These are phyloP conservation scores for Candida smagusa DNA, from an alignment of 1,139 yeast genomes.

Conservation along the genomic window DNA sequence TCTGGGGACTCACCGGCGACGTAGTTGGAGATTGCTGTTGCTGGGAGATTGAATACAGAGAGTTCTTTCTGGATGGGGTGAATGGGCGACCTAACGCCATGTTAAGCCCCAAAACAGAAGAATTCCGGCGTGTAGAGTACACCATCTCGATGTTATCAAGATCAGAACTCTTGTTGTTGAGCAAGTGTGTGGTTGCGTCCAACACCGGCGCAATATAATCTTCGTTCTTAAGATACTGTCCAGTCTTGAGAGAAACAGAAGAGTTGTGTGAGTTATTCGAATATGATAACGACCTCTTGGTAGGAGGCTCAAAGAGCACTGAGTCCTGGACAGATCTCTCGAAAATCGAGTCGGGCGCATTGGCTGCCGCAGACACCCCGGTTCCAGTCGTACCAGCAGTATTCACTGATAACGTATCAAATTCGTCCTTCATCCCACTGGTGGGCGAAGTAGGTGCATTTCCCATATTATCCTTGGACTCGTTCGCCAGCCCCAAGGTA, in stretches of 20 bases:
- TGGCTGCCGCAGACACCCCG: constrained; percentile 6
- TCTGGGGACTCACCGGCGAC: constrained; percentile 37
- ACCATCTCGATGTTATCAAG: constrained; percentile 70
- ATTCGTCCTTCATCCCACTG: constrained; percentile 1
- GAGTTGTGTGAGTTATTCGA: constrained; percentile 31
- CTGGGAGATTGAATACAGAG: constrained; percentile 31
- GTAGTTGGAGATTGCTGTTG: constrained; percentile 9
- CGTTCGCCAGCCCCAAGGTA: constrained; percentile 9
- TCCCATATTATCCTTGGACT: constrained; percentile 5
- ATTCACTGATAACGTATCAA: constrained; percentile 5
- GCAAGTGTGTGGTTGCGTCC: constrained; percentile 70
- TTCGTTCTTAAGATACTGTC: constrained; percentile 36
- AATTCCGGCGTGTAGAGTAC: constrained; percentile 58
- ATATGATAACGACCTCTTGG: constrained; percentile 22
- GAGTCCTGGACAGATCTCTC: constrained; percentile 62
- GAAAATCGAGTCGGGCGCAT: constrained; percentile 45
- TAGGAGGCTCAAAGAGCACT: constrained; percentile 9
- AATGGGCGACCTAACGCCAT: constrained; percentile 55
- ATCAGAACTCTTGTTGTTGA: constrained; percentile 54
- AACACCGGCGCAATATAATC: constrained; percentile 81
- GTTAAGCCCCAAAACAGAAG: constrained; percentile 56
- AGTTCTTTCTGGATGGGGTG: constrained; percentile 41
- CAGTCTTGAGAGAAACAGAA: constrained; percentile 21
- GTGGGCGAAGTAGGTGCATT: background rate
- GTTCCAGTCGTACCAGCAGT: constrained; percentile 3